Conservation (phyloP, 805 yeast species). For the Suhomyces faveliae region DNA sequence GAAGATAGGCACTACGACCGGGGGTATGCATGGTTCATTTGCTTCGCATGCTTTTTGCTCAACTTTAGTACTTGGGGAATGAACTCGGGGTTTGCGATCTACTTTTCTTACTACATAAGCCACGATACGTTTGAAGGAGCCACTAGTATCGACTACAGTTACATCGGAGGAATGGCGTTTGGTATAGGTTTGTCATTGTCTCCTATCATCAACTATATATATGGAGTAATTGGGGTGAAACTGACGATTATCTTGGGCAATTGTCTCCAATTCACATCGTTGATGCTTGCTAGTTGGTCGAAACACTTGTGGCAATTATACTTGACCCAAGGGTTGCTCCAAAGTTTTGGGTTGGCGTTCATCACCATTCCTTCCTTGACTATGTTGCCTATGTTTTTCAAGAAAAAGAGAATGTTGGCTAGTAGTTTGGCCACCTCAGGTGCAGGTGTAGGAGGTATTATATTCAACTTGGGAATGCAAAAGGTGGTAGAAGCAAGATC, state of each 20-base stretch:
- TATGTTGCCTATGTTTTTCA: conserved; percentile 24
- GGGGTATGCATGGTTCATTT: conserved; percentile 26
- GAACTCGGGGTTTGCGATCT: conserved; percentile 25
- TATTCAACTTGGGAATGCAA: conserved; percentile 27
- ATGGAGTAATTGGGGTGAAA: conserved; percentile 18
- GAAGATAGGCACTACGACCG: conserved; percentile 15
- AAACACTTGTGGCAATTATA: conserved; percentile 21
- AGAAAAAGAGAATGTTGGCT: conserved; percentile 18
- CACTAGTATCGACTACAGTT: conserved; percentile 22
- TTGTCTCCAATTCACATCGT: conserved; percentile 19
- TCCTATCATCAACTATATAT: conserved; percentile 19
- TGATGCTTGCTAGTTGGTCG: conserved; percentile 22
- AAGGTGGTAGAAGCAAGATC: conserved; percentile 16
- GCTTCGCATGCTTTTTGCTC: conserved; percentile 19
- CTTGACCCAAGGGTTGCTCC: conserved; percentile 24
- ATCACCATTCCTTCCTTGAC: conserved; percentile 20
- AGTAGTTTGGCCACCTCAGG: conserved; percentile 22
- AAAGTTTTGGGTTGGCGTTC: conserved; percentile 23
- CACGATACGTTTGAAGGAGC: conserved; percentile 19
- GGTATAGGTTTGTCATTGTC: conserved; percentile 21
- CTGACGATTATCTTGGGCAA: conserved; percentile 18
- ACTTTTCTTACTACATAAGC: conserved; percentile 20
- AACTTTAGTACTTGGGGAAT: conserved; percentile 27
- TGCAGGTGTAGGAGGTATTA: conserved; percentile 23
- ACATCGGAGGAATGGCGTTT: conserved; percentile 24